Percentiles rank a stretch among this genome's conserved stretches.
phyloP scores from a whole-genome alignment of 805 yeast genomes.

The Lachancea thermotolerans region DNA sequence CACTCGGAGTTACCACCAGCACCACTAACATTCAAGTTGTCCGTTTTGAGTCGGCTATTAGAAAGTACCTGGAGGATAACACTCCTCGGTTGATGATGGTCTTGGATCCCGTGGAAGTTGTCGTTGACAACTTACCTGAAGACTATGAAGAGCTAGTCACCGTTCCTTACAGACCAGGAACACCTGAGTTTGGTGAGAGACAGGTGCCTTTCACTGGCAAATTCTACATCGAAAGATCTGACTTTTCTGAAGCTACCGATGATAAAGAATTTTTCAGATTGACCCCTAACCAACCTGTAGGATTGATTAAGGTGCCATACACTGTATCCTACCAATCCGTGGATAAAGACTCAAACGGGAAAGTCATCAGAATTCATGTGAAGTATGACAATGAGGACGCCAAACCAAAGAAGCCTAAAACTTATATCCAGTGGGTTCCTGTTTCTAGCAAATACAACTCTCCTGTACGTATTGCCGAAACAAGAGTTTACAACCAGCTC shows the following conservation, averaged over 20 bases:
- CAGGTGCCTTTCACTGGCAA: constrained; percentile 67
- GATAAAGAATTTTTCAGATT: constrained; percentile 79
- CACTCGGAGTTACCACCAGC: constrained; percentile 93
- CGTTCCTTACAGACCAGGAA: constrained; percentile 88
- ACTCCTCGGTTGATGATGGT: constrained; percentile 95
- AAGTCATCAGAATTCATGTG: constrained; percentile 64
- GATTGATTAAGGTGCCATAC: constrained; percentile 84
- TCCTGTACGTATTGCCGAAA: constrained; percentile 63
- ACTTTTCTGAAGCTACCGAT: constrained; percentile 60
- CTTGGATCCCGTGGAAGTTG: constrained; percentile 76
- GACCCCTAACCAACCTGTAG: constrained; percentile 92
- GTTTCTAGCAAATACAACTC: constrained; percentile 52
- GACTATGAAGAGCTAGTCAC: constrained; percentile 62
- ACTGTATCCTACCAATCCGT: constrained; percentile 65
- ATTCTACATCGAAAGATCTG: constrained; percentile 81
- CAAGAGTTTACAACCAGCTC: constrained; percentile 79
- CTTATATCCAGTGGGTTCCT: constrained; percentile 96
- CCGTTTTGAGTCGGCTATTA: constrained; percentile 83
- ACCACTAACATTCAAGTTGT: constrained; percentile 85
- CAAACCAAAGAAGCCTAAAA: constrained; percentile 74
- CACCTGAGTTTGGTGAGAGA: constrained; percentile 68
- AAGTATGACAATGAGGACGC: constrained; percentile 63
- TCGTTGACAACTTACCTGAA: constrained; percentile 73
- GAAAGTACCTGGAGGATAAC: constrained; percentile 79
- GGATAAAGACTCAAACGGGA: constrained; percentile 51